phyloP scores from a whole-genome alignment of 441 rosid species.

The Euphorbia corollata region DNA sequence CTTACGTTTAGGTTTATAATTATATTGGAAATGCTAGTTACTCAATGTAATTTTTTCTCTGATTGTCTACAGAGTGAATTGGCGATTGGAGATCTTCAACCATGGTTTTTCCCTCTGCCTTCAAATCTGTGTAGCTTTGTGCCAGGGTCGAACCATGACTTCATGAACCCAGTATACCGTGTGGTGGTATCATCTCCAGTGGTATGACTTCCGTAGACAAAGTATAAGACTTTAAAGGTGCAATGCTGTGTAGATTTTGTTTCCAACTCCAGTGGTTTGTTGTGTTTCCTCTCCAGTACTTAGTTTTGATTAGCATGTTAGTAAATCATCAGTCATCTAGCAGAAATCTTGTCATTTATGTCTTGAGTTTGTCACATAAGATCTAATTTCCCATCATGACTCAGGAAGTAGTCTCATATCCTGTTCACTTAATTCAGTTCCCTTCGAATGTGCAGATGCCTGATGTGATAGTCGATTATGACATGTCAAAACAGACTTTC shows the following conservation, averaged over 20 bases:
- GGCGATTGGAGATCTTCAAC: constrained; percentile 52
- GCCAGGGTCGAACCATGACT: constrained; percentile 84
- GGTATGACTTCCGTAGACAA: constrained; percentile 41
- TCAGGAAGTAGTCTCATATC: neutral
- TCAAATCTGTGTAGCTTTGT: constrained; percentile 43
- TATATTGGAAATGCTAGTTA: neutral
- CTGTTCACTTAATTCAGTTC: neutral
- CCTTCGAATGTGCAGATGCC: constrained; percentile 54
- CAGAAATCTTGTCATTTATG: neutral
- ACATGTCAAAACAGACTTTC: constrained; percentile 50
- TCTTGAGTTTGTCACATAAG: neutral
- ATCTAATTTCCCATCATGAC: neutral
- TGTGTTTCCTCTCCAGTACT: neutral
- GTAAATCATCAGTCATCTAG: neutral
- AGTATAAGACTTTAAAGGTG: constrained; percentile 5
- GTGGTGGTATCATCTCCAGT: constrained; percentile 85
- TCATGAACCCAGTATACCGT: constrained; percentile 51
- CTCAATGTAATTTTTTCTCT: constrained; percentile 15
- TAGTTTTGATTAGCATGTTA: constrained; percentile 5
- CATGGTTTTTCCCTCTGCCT: constrained; percentile 86
- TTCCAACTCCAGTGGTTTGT: neutral
- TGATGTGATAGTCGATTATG: constrained; percentile 71
- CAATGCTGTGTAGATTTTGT: constrained; percentile 7
- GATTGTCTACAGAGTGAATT: constrained; percentile 36
- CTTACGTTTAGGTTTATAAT: neutral